Evolutionary conservation across 495 filamentous ascomycete genomes (phyloP), one percentile per base, ranked within the genome.

Genomic region (Xylaria scruposa): DNA sequence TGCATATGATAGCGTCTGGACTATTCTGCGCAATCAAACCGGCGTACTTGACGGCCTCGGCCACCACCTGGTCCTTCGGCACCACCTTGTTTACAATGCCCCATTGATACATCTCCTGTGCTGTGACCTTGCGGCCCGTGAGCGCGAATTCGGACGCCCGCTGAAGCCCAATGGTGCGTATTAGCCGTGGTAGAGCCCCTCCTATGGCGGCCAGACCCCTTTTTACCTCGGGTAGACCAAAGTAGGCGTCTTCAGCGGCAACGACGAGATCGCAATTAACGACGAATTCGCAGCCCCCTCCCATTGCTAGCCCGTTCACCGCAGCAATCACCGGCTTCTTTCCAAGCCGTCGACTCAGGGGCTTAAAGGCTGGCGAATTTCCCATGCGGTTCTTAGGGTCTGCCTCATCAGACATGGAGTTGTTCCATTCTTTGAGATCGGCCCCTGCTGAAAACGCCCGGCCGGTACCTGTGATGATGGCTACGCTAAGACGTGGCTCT

Each of bases 241-340:
- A 94, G 56, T 78, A 78, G 0, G 91, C 91, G 12, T 77, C 78
- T 3, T 80, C 78, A 1, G 85, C 83, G 6, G 92, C 92, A 26
- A 95, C 75, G 7, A 94, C 87, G n/a, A 95, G 77, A 80, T 97
- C 93, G 76, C 83, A 85, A 73, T 95, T 95, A 3, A 91, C 81
- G 9, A 88, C 83, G 81, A 94, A 92, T 80, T 97, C 93, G 76
- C 91, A 89, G 9, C 93, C 93, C 9, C 91, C 93, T 42, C 93
- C 93, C 44, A 91, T 83, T 42, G 90, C 90, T 26, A 92, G 82
- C 7, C 93, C 93, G 76, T 94, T 93, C 19, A 96, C 91, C 5
- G 93, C 93, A 5, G 92, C 91, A 72, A 97, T 90, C 29, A 97
- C 84, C 4, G 93, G 93, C 73, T 92, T 91, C 78, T 88, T 89